Evolutionary conservation across 2,329 filamentous ascomycete species (phyloP).

Genomic region (Fusarium napiforme): DNA sequence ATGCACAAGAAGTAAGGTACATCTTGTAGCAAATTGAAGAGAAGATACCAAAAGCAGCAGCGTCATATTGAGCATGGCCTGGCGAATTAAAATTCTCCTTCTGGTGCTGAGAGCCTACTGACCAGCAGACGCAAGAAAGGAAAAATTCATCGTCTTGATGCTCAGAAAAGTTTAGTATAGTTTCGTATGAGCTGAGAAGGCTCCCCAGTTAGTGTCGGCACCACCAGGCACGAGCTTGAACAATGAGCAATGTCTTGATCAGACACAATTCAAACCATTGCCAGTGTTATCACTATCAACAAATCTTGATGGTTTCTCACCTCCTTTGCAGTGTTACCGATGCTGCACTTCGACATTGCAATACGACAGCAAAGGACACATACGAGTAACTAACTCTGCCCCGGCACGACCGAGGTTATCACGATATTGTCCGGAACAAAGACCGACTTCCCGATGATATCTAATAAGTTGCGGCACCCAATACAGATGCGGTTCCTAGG

Average conservation of each 20-base stretch:
- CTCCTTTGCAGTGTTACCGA: background rate
- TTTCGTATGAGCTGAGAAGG: background rate
- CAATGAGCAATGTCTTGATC: background rate
- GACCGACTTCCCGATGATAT: constrained; percentile 21
- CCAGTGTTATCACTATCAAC: background rate
- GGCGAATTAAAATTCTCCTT: background rate
- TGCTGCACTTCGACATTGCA: background rate
- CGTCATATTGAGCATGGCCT: background rate
- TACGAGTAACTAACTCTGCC: background rate
- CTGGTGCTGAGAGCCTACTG: background rate
- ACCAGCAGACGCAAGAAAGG: background rate
- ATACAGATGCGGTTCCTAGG: background rate
- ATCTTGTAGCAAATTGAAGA: background rate
- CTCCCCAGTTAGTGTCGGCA: background rate
- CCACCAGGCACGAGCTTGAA: background rate
- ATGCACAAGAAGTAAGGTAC: background rate
- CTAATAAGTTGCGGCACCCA: background rate
- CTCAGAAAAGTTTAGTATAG: background rate
- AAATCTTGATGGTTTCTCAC: background rate
- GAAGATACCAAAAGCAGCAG: background rate
- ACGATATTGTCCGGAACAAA: constrained; percentile 13
- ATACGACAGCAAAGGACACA: constrained; percentile 15
- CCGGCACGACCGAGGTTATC: constrained; percentile 24
- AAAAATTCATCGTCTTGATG: background rate
- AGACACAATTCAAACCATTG: constrained; percentile 1